A percentile compares a stretch with the other conserved stretches of the same genome.
These are phyloP conservation scores for Lecanoromycetidae sp. DNA, from an alignment of 2,329 filamentous ascomycete genomes.

Conservation along the genomic window DNA sequence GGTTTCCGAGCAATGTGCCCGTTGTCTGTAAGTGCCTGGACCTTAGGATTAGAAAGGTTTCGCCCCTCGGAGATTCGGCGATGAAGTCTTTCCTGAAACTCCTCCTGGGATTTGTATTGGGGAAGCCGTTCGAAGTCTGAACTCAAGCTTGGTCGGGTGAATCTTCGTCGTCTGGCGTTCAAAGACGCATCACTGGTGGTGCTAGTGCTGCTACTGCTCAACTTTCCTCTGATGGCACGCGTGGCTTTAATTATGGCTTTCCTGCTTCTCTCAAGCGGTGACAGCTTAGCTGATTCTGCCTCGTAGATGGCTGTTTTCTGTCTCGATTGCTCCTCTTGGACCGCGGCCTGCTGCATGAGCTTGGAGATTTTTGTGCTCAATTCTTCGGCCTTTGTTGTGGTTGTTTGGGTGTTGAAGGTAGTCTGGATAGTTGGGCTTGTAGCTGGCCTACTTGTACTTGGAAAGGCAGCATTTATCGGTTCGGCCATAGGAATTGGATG, in stretches of 20 bases:
- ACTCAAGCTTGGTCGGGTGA: constrained; percentile 1
- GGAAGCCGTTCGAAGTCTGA: not conserved
- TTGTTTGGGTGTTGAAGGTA: not conserved
- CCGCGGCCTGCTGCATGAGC: constrained; percentile 12
- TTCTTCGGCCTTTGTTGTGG: not conserved
- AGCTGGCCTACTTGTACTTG: not conserved
- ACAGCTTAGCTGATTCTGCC: constrained; percentile 10
- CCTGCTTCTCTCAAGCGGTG: constrained; percentile 16
- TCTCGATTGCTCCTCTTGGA: constrained; percentile 11
- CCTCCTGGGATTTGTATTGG: constrained; percentile 3
- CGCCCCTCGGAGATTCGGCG: constrained; percentile 10
- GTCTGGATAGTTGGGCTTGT: constrained; percentile 5
- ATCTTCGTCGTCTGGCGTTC: not conserved
- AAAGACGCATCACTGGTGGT: not conserved
- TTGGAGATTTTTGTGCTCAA: constrained; percentile 12
- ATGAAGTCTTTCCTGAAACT: not conserved
- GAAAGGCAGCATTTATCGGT: not conserved
- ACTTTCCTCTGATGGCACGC: constrained; percentile 13
- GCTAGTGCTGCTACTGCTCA: constrained; percentile 14
- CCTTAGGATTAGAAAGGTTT: constrained; percentile 15
- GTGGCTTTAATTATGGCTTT: constrained; percentile 16
- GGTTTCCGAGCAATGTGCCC: constrained; percentile 11
- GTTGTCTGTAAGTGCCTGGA: constrained; percentile 12
- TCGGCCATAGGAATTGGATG: constrained; percentile 2
- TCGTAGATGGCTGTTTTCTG: constrained; percentile 7